Percentiles rank a stretch among this genome's conserved stretches.
These are phyloP conservation scores for Earliella scabrosa DNA, from an alignment of 1,284 basidiomycete species.

Conservation along the genomic window DNA sequence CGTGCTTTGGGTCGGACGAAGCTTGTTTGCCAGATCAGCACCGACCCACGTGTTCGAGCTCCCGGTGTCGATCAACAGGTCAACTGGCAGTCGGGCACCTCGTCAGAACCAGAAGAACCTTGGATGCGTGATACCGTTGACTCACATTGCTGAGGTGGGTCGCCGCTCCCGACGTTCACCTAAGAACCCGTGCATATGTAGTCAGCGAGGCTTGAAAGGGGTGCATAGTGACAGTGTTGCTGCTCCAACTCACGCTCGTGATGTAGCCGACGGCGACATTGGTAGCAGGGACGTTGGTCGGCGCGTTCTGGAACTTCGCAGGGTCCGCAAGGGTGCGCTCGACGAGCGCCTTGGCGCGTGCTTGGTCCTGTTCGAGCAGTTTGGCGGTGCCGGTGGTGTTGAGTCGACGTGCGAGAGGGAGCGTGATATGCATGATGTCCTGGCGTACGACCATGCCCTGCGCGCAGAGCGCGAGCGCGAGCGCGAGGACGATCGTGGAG, in stretches of 20 bases:
- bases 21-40: too few relatives aligned
- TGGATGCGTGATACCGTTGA: neutral
- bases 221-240: too few relatives aligned
- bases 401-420: conserved; percentile 20
- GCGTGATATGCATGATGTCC: conserved; percentile 9
- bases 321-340: neutral
- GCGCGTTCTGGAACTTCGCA: neutral
- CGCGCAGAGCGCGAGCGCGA: neutral
- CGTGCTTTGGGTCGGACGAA: conserved; percentile 42
- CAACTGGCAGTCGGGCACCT: neutral
- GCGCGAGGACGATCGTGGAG: neutral
- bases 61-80: conserved; percentile 20
- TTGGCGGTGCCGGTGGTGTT: conserved; percentile 17
- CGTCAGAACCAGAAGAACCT: neutral
- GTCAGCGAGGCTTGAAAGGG: neutral
- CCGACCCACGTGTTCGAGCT: conserved; percentile 66
- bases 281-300: conserved; percentile 9
- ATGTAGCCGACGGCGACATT: conserved; percentile 24
- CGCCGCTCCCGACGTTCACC: conserved; percentile 25
- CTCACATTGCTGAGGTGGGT: conserved; percentile 26
- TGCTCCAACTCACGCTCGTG: conserved; percentile 18
- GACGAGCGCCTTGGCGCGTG: conserved; percentile 18
- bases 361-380: conserved; percentile 21
- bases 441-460: conserved; percentile 4
- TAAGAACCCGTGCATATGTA: neutral